Base-by-base conservation (phyloP, 768 basidiomycete species). In the Hirschioporus abietinus region DNA sequence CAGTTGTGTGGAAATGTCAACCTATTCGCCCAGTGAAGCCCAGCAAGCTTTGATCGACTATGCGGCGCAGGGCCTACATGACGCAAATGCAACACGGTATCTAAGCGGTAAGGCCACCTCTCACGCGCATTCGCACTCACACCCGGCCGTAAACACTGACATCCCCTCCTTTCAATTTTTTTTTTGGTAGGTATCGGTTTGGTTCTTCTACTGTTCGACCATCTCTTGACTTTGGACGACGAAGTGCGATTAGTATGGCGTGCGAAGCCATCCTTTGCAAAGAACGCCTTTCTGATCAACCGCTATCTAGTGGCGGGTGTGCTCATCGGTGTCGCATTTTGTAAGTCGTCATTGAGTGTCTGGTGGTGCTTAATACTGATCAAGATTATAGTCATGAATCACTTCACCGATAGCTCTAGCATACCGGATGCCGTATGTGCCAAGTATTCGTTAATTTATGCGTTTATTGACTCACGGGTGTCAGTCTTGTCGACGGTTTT, bases 231-330 rank as follows among this genome's bases (percentile, higher is more conserved):
- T 1, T 72, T 83, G 26, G 67, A 70, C 7, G 78, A 81, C 36
- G 83, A 83, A 68, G 74, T 82, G 30, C 66, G 73, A 42, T 74
- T 77, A 62, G 74, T 83, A 23, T 84, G 82, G 81, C 71, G 66
- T 20, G 78, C 81, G 0, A 76, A 73, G 63, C 69, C 69, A 64
- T 78, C 78, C 0, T 72, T 76, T 25, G 73, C 76, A 0, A 84
- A 82, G 64, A 66, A 78, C 58, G 70, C 78, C 1, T 82, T 81
- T 70, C 71, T 84, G 27, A 35, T 78, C 8, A 75, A 81, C 66
- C 76, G 81, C 1, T 84, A 84, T 68, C 27, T 73, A 0, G 76
- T 81, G 0, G 74, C 77, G 27, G 65, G 36, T 7, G 70, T 67
- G 15, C 70, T 77, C 1, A 57, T 76, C 17, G 68, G 69, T 1